Base-by-base conservation (phyloP, 2,329 filamentous ascomycete species). In the Trichoderma sp. region DNA sequence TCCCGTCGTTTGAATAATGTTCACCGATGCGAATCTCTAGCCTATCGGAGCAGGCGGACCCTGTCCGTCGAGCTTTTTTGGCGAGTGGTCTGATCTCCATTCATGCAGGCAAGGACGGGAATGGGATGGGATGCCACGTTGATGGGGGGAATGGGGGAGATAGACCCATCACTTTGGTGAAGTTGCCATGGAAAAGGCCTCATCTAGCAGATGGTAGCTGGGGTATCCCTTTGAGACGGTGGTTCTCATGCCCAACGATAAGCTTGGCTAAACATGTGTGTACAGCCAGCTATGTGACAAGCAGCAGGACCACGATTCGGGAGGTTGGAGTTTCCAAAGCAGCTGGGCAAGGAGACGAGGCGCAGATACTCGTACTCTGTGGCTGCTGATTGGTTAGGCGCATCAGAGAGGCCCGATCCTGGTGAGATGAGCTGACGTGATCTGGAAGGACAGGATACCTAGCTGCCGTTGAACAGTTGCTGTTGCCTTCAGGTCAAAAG, bases 371-470 rank as follows among this genome's bases (percentile, higher is more conserved):
- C 55, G 28, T 43, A 26, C 48, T 7, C 14, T 51, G 41, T 14
- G 12, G 41, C 15, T n/a, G 51, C 52, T 52, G 34, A 39, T 17
- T 44, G 30, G 47, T 6, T n/a, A 34, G 34, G 47, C 58, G 58
- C 47, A 61, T 43, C 34, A 30, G 30, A 52, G 58, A 61, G 48
- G 58, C 47, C 58, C 47, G 39, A 61, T 61, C 47, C 48, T 61
- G 58, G 47, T 61, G 34, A 61, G 58, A 47, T 61, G 58, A 52
- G 58, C 58, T 61, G 58, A 45, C 58, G 58, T 61, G 24, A 61
- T 61, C 34, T 44, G 39, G 21, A 56, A 28, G 44, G 43, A n/a
- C 30, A 39, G 34, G 34, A 39, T 21, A 24, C 21, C 2, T 24
- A 48, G 56, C 44, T 26, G 50, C 45, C 12, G 3, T 10, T 39